A percentile compares a stretch with the other conserved stretches of the same genome.
Conservation (phyloP, 305 asterid genomes). For the Caryopteris hybrid region DNA sequence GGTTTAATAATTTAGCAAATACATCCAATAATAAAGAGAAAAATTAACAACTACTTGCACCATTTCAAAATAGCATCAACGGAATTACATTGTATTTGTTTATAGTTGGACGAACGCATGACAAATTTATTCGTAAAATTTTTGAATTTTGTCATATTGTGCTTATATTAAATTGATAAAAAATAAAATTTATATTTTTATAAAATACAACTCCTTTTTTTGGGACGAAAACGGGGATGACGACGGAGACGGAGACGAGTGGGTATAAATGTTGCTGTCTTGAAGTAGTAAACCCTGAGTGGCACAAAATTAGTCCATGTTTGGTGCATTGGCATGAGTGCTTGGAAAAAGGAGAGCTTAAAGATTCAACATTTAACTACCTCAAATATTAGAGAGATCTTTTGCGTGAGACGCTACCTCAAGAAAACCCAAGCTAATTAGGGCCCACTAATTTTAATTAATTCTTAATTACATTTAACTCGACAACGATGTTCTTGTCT, state of each 20-base stretch:
- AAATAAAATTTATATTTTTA: too few species aligned
- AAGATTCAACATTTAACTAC: constrained; percentile 18
- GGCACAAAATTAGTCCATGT: constrained; percentile 1
- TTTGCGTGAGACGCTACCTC: constrained; percentile 40
- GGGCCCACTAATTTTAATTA: constrained; percentile 18
- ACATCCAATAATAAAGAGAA: not conserved
- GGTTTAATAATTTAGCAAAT: not conserved
- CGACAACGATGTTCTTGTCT: constrained; percentile 13
- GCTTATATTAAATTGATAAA: too few species aligned
- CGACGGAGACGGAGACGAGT: too few species aligned
- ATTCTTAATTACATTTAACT: not conserved
- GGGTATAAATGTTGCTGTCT: too few species aligned
- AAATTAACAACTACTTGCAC: not conserved
- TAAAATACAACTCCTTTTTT: too few species aligned
- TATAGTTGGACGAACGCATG: too few species aligned
- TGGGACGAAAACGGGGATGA: too few species aligned
- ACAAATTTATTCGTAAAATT: too few species aligned
- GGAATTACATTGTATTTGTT: too few species aligned
- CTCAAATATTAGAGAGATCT: constrained; percentile 18
- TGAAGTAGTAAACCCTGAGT: not conserved
- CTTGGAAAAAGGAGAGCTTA: not conserved
- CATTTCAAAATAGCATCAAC: not conserved
- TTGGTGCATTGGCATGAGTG: constrained; percentile 14
- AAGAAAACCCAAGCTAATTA: constrained; percentile 25
- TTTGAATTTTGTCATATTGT: too few species aligned